Evolutionary conservation across 352 stramenopile genomes (phyloP).

Genomic region (Globisporangium mamillatum): DNA sequence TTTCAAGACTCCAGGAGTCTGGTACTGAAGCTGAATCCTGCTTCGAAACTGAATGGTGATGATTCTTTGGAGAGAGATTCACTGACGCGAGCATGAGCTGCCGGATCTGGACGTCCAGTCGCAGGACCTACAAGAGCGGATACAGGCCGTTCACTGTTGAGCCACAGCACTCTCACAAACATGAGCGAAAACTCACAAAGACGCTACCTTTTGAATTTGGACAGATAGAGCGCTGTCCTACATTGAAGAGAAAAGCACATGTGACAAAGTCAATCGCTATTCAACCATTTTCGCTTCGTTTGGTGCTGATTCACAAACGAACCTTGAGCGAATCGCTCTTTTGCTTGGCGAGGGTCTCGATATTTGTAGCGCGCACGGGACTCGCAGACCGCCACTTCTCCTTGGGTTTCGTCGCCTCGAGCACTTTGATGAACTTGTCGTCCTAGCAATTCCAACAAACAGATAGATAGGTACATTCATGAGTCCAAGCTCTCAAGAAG

Average conservation of each 20-base stretch:
- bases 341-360: neutral
- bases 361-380: neutral
- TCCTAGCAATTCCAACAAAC: slow-evolving; percentile 19
- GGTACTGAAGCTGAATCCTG: slow-evolving; percentile 7
- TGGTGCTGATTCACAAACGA: neutral
- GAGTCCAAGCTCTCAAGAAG: no score
- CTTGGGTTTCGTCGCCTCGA: slow-evolving; percentile 22
- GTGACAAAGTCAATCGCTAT: neutral
- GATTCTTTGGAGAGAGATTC: neutral
- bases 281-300: neutral
- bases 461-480: neutral
- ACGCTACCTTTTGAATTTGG: slow-evolving; percentile 39
- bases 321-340: slow-evolving; percentile 10
- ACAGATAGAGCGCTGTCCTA: slow-evolving; percentile 25
- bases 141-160: neutral
- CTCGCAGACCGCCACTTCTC: neutral
- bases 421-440: slow-evolving; percentile 35
- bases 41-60: neutral
- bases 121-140: slow-evolving; percentile 22
- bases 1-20: neutral
- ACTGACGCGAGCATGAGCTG: slow-evolving; percentile 35
- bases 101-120: slow-evolving; percentile 32
- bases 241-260: neutral
- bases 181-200: neutral
- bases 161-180: neutral